Evolutionary conservation across 139 green algal species (phyloP).

Genomic region (Diplosphaera chodatii): DNA sequence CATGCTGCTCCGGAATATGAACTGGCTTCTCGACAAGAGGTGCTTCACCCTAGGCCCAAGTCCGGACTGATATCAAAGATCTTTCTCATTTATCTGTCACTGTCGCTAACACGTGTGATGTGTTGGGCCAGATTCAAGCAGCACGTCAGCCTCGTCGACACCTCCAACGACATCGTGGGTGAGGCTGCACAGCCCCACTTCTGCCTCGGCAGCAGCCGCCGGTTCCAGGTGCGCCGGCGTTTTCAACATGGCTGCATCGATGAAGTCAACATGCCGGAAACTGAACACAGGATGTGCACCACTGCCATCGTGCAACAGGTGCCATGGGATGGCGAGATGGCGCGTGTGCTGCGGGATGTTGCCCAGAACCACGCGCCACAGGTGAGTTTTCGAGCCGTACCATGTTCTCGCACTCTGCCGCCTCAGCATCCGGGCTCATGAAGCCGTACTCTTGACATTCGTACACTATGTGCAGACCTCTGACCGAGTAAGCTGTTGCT

Average conservation of each 20-base stretch:
- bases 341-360: constrained; percentile 31
- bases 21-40: constrained; percentile 24
- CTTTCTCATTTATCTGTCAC: no score
- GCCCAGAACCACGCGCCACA: constrained; percentile 52
- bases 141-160: constrained; percentile 54
- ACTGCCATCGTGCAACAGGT: not conserved
- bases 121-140: constrained; percentile 20
- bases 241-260: no score
- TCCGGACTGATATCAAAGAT: no score
- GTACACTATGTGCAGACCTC: no score
- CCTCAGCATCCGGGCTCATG: no score
- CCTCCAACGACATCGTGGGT: constrained; percentile 42
- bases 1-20: constrained; percentile 44
- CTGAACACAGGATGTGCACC: no score
- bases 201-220: constrained; percentile 36
- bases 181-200: constrained; percentile 34
- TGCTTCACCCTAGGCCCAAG: constrained; percentile 8
- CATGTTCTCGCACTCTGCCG: no score
- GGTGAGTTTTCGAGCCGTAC: constrained; percentile 13
- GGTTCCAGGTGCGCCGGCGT: constrained; percentile 33
- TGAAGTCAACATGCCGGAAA: no score
- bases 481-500: no score
- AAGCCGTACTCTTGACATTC: no score
- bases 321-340: constrained; percentile 9
- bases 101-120: no score